These are phyloP conservation scores for Penicillium riverlandense DNA, from an alignment of 495 filamentous ascomycete species.

Conservation along the genomic window DNA sequence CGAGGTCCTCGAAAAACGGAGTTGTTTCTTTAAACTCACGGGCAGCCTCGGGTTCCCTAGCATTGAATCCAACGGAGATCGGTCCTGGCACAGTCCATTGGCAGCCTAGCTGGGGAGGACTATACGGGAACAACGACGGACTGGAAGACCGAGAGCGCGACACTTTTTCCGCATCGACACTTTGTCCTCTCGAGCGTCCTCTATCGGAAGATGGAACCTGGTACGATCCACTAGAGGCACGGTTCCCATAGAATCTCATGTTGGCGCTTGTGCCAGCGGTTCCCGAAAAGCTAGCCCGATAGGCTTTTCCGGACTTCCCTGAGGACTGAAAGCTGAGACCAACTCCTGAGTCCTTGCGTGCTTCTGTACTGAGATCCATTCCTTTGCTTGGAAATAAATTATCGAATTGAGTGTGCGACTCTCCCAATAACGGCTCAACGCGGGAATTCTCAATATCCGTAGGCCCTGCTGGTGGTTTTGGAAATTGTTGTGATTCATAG, in stretches of 20 bases:
- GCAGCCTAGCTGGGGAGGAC: slow-evolving; percentile 8
- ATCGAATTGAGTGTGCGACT: no score
- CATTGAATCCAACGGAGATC: background rate
- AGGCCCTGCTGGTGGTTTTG: background rate
- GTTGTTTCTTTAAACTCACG: background rate
- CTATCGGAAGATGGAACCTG: background rate
- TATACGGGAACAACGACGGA: slow-evolving; percentile 13
- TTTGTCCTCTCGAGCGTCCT: slow-evolving; percentile 6
- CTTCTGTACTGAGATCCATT: no score
- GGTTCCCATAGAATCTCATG: slow-evolving; percentile 13
- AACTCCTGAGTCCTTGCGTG: no score
- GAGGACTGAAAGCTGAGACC: background rate
- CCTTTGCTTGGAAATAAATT: no score
- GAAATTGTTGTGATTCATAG: background rate
- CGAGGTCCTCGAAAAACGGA: background rate
- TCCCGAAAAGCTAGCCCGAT: background rate
- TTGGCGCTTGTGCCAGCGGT: background rate
- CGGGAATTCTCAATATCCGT: background rate
- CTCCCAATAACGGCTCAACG: no score
- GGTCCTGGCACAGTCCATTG: background rate
- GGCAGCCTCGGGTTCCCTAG: background rate
- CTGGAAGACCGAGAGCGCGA: slow-evolving; percentile 11
- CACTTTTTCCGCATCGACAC: background rate
- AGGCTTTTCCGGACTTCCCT: background rate
- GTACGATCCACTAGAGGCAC: slow-evolving; percentile 3